Percentiles rank a stretch among this genome's conserved stretches.
Conservation (phyloP, 1,284 basidiomycete species). For the Tylopilus sp. region DNA sequence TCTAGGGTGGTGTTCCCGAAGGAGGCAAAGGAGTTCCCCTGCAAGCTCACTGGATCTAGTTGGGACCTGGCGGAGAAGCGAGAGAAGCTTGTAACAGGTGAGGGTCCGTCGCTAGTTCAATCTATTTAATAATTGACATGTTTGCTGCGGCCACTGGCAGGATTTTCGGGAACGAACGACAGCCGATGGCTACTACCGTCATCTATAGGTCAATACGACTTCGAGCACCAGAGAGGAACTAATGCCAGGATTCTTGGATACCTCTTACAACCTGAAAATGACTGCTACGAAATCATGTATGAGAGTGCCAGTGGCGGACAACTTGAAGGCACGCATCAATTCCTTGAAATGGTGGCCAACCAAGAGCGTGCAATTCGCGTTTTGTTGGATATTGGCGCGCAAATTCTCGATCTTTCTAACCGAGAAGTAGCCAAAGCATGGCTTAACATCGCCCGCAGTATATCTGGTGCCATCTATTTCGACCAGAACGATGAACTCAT, state of each 20-base stretch:
- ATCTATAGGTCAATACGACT: slow-evolving; percentile 10
- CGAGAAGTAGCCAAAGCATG: slow-evolving; percentile 51
- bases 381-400: slow-evolving; percentile 57
- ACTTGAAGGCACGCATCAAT: background rate
- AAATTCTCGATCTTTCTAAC: slow-evolving; percentile 62
- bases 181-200: slow-evolving; percentile 10
- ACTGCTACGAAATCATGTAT: slow-evolving; percentile 39
- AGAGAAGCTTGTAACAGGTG: slow-evolving; percentile 8
- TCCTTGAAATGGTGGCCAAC: background rate
- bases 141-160: slow-evolving; percentile 6
- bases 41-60: slow-evolving; percentile 56
- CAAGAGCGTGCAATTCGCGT: background rate
- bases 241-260: slow-evolving; percentile 54
- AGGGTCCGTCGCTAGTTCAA: too few species aligned
- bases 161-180: slow-evolving; percentile 21
- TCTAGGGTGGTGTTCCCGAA: slow-evolving; percentile 26
- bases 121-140: too few species aligned
- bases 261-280: slow-evolving; percentile 58
- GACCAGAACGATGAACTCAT: slow-evolving; percentile 52
- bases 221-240: slow-evolving; percentile 23
- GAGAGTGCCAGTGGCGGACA: too few species aligned
- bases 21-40: slow-evolving; percentile 55
- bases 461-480: slow-evolving; percentile 58
- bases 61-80: slow-evolving; percentile 60
- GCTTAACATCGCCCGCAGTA: slow-evolving; percentile 45